Conservation (phyloP, 805 yeast species). For the Danielozyma ontarioensis region DNA sequence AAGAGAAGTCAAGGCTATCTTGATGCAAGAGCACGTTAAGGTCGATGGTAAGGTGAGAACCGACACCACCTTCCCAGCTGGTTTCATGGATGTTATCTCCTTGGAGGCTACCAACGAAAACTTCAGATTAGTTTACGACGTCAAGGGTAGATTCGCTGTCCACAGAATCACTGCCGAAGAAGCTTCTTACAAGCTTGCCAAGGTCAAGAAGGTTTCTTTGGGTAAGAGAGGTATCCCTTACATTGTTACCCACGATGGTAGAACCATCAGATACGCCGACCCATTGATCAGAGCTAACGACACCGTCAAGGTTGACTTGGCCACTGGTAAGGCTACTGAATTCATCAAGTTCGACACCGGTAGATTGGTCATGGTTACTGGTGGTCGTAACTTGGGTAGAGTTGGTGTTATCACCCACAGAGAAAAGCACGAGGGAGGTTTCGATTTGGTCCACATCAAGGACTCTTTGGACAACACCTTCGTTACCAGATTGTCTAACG, state of each 20-base stretch:
- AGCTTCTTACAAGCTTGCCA: constrained; percentile 22
- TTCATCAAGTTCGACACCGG: constrained; percentile 37
- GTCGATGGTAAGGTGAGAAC: constrained; percentile 31
- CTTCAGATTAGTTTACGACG: constrained; percentile 25
- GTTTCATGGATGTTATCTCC: constrained; percentile 28
- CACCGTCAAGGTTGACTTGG: constrained; percentile 21
- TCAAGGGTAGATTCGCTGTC: constrained; percentile 24
- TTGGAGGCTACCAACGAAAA: constrained; percentile 28
- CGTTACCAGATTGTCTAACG: constrained; percentile 39
- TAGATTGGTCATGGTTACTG: constrained; percentile 38
- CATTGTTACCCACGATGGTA: constrained; percentile 24
- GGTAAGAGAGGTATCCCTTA: constrained; percentile 22
- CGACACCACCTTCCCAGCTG: constrained; percentile 28
- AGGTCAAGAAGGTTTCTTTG: constrained; percentile 21
- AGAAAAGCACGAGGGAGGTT: constrained; percentile 41
- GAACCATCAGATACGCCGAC: constrained; percentile 24
- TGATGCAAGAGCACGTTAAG: constrained; percentile 30
- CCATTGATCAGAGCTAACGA: constrained; percentile 19
- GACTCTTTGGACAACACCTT: constrained; percentile 37
- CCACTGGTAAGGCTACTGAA: constrained; percentile 23
- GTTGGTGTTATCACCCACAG: constrained; percentile 39
- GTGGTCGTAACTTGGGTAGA: constrained; percentile 41
- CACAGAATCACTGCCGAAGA: constrained; percentile 24
- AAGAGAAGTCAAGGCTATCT: constrained; percentile 30
- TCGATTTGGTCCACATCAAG: constrained; percentile 39